Evolutionary conservation across 2,329 filamentous ascomycete species (phyloP).

Genomic region (Stachybotrys elegans): DNA sequence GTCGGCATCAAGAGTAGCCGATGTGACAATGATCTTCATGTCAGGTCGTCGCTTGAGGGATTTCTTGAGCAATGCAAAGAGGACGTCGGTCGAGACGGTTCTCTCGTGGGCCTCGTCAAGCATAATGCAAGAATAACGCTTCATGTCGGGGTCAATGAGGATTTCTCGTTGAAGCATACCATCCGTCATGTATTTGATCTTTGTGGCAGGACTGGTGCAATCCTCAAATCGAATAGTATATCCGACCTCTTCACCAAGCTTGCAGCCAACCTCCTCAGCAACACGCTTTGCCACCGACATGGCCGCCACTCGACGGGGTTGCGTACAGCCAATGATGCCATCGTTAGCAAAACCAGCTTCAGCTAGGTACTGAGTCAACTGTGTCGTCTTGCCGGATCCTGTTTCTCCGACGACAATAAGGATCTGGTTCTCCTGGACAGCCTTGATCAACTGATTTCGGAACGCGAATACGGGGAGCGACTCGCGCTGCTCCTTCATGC

Average conservation of each 20-base stretch:
- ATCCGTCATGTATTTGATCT: conserved; percentile 99
- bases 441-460: conserved; percentile 79
- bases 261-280: conserved; percentile 88
- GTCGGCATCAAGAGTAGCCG: conserved; percentile 91
- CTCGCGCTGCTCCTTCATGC: conserved; percentile 92
- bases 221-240: conserved; percentile 99
- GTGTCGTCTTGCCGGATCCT: conserved; percentile 94
- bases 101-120: conserved; percentile 97
- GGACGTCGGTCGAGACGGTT: conserved; percentile 90
- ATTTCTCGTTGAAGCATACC: conserved; percentile 97
- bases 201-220: conserved; percentile 78
- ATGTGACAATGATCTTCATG: conserved; percentile 92
- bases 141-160: conserved; percentile 82
- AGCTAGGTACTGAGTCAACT: conserved; percentile 90
- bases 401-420: conserved; percentile 97
- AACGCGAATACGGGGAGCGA: conserved; percentile 86
- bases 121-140: conserved; percentile 93
- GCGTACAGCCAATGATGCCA: conserved; percentile 92
- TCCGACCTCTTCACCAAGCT: conserved; percentile 86
- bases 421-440: conserved; percentile 81
- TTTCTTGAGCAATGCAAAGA: conserved; percentile 93
- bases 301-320: conserved; percentile 92
- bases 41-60: conserved; percentile 80
- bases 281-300: conserved; percentile 98
- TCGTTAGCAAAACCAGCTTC: conserved; percentile 85